Base-by-base conservation (phyloP, 2,329 filamentous ascomycete species). In the Penicillium hordei region DNA sequence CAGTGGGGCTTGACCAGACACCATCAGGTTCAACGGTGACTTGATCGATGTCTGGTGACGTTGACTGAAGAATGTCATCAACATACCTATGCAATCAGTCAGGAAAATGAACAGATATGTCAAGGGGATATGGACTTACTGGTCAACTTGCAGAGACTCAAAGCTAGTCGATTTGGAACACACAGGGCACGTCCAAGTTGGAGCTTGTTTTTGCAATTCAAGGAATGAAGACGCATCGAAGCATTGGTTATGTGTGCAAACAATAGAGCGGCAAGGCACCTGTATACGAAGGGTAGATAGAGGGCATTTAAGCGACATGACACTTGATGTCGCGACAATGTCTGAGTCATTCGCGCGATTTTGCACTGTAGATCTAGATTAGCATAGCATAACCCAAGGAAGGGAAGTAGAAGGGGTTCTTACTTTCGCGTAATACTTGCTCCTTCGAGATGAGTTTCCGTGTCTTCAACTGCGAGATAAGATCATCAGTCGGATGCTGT, bases 171-270 rank as follows among this genome's bases (percentile, higher is more conserved):
- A 77, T 69, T 93, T 95, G 75, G 89, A 93, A 79, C 94, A 99
- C 23, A 97, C 88, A 0, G 94, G 94, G 69, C 94, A 99, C n/a
- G 87, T 82, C 94, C 94, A 99, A 19, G 94, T 95, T 0, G 94
- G 94, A 0, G 91, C 93, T 78, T 99, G 94, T 72, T 97, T 92
- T 72, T 97, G 93, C 29, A 99, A 78, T 67, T 96, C 91, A 21
- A 99, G 82, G 71, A 97, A 99, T 2, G 91, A 95, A 3, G 86
- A 88, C 3, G 90, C 93, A 73, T 99, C 94, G 66, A 97, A 99
- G 72, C 94, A 99, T 71, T 96, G 91, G 27, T 94, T 90, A 73
- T 99, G 94, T 3, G 85, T 88, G 77, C 94, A 99, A 34, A 87
- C 77, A 3, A 86, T 82, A 4, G 90, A 90, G 34, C 94, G 87